These are phyloP conservation scores for Pyrus pyrifolia DNA, from an alignment of 306 rosid genomes.

Conservation along the genomic window DNA sequence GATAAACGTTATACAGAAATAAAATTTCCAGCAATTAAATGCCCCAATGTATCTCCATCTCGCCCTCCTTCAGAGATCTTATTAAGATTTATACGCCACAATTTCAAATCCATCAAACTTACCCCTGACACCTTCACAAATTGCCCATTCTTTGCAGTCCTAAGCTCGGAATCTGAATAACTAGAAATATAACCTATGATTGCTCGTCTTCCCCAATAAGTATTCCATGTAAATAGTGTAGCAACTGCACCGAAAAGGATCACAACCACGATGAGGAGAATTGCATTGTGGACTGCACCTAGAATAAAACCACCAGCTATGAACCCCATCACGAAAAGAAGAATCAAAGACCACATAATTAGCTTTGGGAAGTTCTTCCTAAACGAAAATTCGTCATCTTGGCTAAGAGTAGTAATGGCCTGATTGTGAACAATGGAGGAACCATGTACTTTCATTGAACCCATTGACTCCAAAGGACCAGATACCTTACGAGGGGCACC, in stretches of 20 bases:
- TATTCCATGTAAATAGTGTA: constrained; percentile 85
- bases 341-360: constrained; percentile 85
- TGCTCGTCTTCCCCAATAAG: constrained; percentile 85
- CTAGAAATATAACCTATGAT: constrained; percentile 62
- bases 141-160: constrained; percentile 95
- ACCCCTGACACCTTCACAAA: constrained; percentile 99
- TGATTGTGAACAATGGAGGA: constrained; percentile 57
- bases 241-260: constrained; percentile 69
- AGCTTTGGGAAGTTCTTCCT: constrained; percentile 81
- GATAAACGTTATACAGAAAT: background rate
- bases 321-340: constrained; percentile 91
- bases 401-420: constrained; percentile 71
- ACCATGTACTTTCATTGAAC: constrained; percentile 65
- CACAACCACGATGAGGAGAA: constrained; percentile 82
- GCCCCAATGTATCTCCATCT: background rate
- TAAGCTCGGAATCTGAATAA: constrained; percentile 90
- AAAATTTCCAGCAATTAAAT: background rate
- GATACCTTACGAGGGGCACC: constrained; percentile 97
- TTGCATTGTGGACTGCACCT: constrained; percentile 88
- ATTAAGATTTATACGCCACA: background rate
- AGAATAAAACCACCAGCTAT: constrained; percentile 97
- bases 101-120: constrained; percentile 24
- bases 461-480: constrained; percentile 78
- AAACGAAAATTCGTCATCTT: constrained; percentile 73
- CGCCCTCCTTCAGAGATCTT: background rate